These are phyloP conservation scores for Axilococcus clingmanii DNA, from an alignment of 139 green algal genomes.

Conservation along the genomic window DNA sequence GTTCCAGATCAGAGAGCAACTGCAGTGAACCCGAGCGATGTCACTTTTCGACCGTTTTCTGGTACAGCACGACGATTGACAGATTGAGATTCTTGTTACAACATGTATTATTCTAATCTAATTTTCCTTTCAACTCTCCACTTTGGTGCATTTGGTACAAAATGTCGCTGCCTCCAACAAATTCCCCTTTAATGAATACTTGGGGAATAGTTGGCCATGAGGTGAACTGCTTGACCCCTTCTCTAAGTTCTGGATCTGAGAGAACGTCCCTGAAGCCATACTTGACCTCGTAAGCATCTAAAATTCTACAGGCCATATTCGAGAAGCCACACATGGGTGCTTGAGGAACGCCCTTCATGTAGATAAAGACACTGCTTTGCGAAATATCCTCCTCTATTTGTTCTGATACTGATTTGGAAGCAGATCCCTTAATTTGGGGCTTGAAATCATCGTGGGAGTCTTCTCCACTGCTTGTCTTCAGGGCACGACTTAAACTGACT, in stretches of 20 bases:
- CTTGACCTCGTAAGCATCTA: constrained; percentile 81
- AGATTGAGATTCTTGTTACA: constrained; percentile 11
- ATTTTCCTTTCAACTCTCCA: constrained; percentile 62
- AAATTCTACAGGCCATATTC: constrained; percentile 74
- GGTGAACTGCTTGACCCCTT: constrained; percentile 90
- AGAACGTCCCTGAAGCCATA: constrained; percentile 84
- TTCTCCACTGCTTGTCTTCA: no score
- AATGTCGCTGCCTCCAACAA: constrained; percentile 91
- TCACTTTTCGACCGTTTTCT: constrained; percentile 27
- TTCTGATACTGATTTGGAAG: constrained; percentile 20
- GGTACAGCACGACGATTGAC: constrained; percentile 21
- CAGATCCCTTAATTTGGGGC: constrained; percentile 49
- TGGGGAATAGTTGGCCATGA: constrained; percentile 95
- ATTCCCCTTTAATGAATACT: constrained; percentile 91
- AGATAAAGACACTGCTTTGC: constrained; percentile 76
- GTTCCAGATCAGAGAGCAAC: constrained; percentile 16
- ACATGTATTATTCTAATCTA: constrained; percentile 1
- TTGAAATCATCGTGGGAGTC: constrained; percentile 88
- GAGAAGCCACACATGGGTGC: constrained; percentile 88
- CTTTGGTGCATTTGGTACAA: constrained; percentile 86
- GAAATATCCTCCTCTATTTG: constrained; percentile 66
- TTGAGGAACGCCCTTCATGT: constrained; percentile 57
- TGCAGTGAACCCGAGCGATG: constrained; percentile 7
- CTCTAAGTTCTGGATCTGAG: constrained; percentile 64
- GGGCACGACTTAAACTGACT: no score